Conservation (phyloP, 495 filamentous ascomycete species). For the Barbatosphaeria neglecta region DNA sequence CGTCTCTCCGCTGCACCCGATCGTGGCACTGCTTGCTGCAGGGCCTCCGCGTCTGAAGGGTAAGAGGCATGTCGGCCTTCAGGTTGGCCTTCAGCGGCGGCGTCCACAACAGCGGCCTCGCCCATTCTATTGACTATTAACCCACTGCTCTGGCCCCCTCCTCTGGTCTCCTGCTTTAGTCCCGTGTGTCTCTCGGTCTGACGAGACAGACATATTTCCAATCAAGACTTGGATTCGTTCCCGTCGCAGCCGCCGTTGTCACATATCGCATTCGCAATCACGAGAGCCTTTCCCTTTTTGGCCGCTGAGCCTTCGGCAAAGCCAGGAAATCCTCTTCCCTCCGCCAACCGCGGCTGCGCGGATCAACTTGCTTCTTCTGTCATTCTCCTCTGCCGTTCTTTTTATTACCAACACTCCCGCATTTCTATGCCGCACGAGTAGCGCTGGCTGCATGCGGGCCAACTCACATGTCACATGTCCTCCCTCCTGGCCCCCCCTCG, state of each 20-base stretch:
- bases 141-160: not conserved
- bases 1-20: too few relatives aligned
- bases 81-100: too few relatives aligned
- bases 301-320: too few relatives aligned
- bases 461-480: not conserved
- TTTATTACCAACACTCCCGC: not conserved
- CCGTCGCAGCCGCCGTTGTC: too few relatives aligned
- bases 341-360: too few relatives aligned
- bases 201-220: not conserved
- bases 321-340: too few relatives aligned
- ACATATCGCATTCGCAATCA: not conserved
- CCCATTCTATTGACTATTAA: not conserved
- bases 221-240: too few relatives aligned
- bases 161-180: not conserved
- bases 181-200: too few relatives aligned
- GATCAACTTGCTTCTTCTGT: not conserved
- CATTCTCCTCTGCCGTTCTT: not conserved
- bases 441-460: not conserved
- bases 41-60: too few relatives aligned
- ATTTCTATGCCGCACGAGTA: not conserved
- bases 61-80: too few relatives aligned
- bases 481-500: not conserved
- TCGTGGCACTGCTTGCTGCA: too few relatives aligned
- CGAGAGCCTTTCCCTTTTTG: not conserved
- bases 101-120: too few relatives aligned